A percentile compares a stretch with the other conserved stretches of the same genome.
phyloP scores from a whole-genome alignment of 331 rosid genomes.

The Acacia concinna region DNA sequence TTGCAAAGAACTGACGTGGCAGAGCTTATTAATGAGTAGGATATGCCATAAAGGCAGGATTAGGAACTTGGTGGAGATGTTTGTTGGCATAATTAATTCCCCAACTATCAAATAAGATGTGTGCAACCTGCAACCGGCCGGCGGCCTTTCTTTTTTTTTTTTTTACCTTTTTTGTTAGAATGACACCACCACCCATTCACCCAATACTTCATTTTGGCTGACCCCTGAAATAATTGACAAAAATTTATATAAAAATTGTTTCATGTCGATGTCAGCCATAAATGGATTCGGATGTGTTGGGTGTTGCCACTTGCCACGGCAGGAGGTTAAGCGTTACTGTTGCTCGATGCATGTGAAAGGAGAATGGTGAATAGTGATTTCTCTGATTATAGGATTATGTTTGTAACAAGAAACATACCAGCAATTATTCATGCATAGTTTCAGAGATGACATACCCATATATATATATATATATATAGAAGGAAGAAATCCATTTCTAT shows the following conservation, averaged over 20 bases:
- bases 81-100: neutral
- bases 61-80: neutral
- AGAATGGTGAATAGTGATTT: neutral
- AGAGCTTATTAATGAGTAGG: neutral
- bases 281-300: neutral
- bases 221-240: neutral
- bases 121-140: neutral
- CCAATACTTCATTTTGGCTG: neutral
- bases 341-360: neutral
- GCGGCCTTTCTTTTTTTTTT: too few species aligned
- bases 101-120: neutral
- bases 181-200: too few species aligned
- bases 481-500: neutral
- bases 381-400: neutral
- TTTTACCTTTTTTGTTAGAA: neutral
- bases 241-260: neutral
- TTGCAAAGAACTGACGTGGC: neutral
- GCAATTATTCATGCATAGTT: neutral
- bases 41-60: neutral
- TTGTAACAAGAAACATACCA: neutral
- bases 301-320: neutral
- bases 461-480: neutral
- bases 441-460: neutral
- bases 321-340: neutral
- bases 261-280: neutral